Base-by-base conservation (phyloP, 495 filamentous ascomycete genomes). In the Talaromyces adpressus region DNA sequence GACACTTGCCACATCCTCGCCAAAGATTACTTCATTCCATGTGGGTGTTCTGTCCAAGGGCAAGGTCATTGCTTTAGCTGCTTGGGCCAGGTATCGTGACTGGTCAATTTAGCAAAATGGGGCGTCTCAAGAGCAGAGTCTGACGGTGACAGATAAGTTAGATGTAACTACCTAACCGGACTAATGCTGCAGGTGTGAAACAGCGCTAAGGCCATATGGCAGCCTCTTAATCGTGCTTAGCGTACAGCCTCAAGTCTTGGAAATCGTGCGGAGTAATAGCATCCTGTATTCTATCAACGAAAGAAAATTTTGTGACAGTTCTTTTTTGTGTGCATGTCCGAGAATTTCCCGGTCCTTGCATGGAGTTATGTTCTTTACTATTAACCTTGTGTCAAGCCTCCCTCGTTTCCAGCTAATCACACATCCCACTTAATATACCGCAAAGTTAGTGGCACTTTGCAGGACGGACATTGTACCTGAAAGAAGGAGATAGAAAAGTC, bases 141-240 rank as follows among this genome's bases (percentile, higher is more conserved):
- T 56, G 23, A 25, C 3, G n/a, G 52, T 56, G 52, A 56, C 22
- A 29, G 27, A 56, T 29, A 56, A 56, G 52, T 27, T 29, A 29
- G 23, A 27, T 25, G 22, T 56, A 56, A 27, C 22, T 25, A 22
- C 49, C 47, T 53, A 25, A 16, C 1, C 0, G 45, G 45, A n/a
- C 52, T 27, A 56, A 7, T 27, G 52, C 52, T 56, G 49, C 49
- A 53, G 49, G 49, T 53, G 23, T 53, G 52, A 56, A 56, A 56
- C 52, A 29, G 23, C 52, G 27, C 52, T 56, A 56, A 29, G 20
- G 52, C 52, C 52, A 29, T 56, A 56, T 56, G 52, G 52, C 27
- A 25, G 22, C 9, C 52, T 29, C 27, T 56, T 53, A 53, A 29
- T 14, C 23, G 6, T 20, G 45, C 45, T 12, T 49, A 18, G 45